Evolutionary conservation across 768 basidiomycete genomes (phyloP), one percentile per base, ranked within the genome.

Genomic region (Kockovaella imperatae): DNA sequence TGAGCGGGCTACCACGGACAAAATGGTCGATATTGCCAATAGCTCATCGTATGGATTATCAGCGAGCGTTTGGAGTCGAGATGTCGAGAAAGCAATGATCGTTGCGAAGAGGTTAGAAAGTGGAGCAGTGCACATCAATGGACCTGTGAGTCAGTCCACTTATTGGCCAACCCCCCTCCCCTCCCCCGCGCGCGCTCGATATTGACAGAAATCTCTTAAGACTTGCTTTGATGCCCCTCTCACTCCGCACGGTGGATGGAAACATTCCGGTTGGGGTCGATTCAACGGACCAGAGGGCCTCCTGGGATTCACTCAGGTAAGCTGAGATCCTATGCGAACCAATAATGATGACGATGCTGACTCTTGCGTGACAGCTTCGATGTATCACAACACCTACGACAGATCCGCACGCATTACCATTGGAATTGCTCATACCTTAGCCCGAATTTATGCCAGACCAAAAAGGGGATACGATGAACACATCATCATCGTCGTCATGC

Each of bases 21-120:
- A 82, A 58, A 79, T 78, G 5, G 69, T 81, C 5, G 75, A 76
- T 34, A 61, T 80, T 11, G 79, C 80, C 3, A 83, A 82, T 52
- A 67, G 73, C 1, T 73, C 77, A 0, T 75, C 77, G 1, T 82
- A 78, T 46, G 76, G 77, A 3, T 67, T 83, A 24, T 65, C 70
- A 1, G 73, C 80, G 1, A 69, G 74, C 0, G 51, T 82, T 10
- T 82, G 80, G 80, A 77, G 78, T 0, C 60, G 55, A 7, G 74
- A 79, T 50, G 46, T 77, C 30, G 67, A 75, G 52, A 50, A 51
- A 21, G 79, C 76, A 0, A 67, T 76, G 50, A 62, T 72, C 4
- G 71, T 79, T 15, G 77, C 79, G 15, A 62, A 65, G 17, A 70
- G 75, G 7, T 74, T 82, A 39, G 73, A 75, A 20, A 69, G 77